Evolutionary conservation across 2,329 filamentous ascomycete species (phyloP).

Genomic region (Paraphoma chrysanthemicola): DNA sequence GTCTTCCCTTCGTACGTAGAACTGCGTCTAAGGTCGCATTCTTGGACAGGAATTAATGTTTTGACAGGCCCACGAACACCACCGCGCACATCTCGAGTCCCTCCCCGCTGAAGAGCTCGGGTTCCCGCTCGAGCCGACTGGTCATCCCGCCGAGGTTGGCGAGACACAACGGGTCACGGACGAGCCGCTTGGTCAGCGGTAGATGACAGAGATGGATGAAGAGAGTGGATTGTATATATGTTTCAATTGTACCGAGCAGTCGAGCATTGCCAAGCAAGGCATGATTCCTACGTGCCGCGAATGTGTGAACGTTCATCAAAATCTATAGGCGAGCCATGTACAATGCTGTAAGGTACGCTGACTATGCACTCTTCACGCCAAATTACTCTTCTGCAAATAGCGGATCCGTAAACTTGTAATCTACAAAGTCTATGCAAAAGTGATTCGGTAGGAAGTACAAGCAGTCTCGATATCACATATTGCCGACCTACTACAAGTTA

Average conservation of each 20-base stretch:
- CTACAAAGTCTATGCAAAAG: too few relatives aligned
- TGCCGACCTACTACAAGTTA: too few relatives aligned
- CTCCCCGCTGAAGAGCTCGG: conserved; percentile 77
- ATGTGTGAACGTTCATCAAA: too few relatives aligned
- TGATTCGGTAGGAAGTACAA: too few relatives aligned
- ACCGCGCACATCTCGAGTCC: conserved; percentile 83
- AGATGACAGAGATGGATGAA: conserved; percentile 20
- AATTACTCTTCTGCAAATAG: too few relatives aligned
- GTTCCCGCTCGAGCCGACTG: conserved; percentile 76
- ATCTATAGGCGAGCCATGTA: too few relatives aligned
- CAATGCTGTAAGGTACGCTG: too few relatives aligned
- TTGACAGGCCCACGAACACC: conserved; percentile 83
- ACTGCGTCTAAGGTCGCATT: conserved; percentile 12
- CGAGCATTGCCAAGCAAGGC: too few relatives aligned
- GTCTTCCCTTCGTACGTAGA: conserved; percentile 82
- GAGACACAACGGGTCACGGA: conserved; percentile 66
- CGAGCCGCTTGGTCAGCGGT: conserved; percentile 67
- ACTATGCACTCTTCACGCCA: too few relatives aligned
- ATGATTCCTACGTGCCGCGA: too few relatives aligned
- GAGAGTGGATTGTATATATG: background rate
- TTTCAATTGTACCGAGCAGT: background rate
- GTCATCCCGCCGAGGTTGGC: conserved; percentile 65
- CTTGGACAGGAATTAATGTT: conserved; percentile 7
- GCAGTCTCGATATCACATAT: too few relatives aligned
- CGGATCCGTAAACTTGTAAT: too few relatives aligned